Evolutionary conservation across 148 eudicot genomes (phyloP), one percentile per base, ranked within the genome.

Genomic region (Silene uniflora): DNA sequence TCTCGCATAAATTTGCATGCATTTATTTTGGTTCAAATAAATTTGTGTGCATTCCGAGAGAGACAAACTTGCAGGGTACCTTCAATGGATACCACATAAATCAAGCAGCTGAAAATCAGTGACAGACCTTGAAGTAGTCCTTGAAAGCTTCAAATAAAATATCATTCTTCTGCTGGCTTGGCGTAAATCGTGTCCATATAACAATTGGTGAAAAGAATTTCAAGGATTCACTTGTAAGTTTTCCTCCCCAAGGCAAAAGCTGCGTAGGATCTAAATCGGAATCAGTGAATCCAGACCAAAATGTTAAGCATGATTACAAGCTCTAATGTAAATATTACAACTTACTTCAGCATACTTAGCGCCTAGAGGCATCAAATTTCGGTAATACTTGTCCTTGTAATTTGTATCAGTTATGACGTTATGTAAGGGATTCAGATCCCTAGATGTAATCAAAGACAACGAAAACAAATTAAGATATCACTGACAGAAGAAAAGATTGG

Each of bases 181-280:
- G 74, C 68, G 86, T 77, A 73, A 92, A 95, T 81, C 80, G 92
- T 55, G 90, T 92, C 99, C 99, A 95, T 77, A 95, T 87, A 21
- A 92, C 91, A 66, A 95, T 88, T 16, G 99, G 99, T 32, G 98
- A 95, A 89, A 95, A 95, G 78, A 95, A 95, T 82, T 80, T 87
- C 86, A 95, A 66, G 18, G 97, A 95, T 74, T 95, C 98, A 71
- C 92, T 82, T 0, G 98, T 95, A 68, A 95, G 75, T 82, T 89
- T 89, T 83, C 98, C 98, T 80, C 98, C 98, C 98, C 98, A 95
- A 32, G 97, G 97, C 64, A 95, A 89, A 88, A 87, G 88, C 98
- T 94, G 91, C 93, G 90, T 58, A 84, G 81, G 80, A 79, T 83
- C 88, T 84, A 83, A 78, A 86, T 84, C 80, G 86, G 70, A 79